Evolutionary conservation across 1,139 yeast species (phyloP), one percentile per base, ranked within the genome.

Genomic region (Hyphopichia fennica): DNA sequence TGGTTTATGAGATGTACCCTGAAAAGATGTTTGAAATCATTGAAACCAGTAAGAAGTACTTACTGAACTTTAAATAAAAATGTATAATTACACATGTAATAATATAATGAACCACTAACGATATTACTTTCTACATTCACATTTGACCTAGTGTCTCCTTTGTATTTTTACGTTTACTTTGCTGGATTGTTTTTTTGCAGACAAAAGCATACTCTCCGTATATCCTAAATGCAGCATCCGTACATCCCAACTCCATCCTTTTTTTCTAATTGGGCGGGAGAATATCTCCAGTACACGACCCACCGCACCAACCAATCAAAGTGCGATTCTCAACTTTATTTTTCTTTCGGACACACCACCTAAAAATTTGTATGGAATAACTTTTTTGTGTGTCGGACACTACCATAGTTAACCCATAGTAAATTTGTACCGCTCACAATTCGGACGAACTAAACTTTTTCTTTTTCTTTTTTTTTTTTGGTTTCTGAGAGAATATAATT

Each of bases 1-100:
- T 65, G 33, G 46, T 63, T 29, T 55, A 56, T 40, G 61, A 56
- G 37, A 41, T 41, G 28, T 48, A 50, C 18, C 62, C 62, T 4
- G 42, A 51, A 3, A 53, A 52, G 15, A 51, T 62, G 55, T 49
- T 45, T 34, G 49, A 44, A 17, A 5, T 31, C 20, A 31, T 31
- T 13, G 16, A n/a, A 11, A 8, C 28, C 4, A 7, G n/a, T n/a
- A 5, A 11, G 13, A n/a, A n/a, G n/a, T n/a, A n/a, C n/a, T n/a
- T n/a, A n/a, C n/a, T n/a, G n/a, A n/a, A n/a, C n/a, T n/a, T n/a
- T n/a, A n/a, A n/a, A n/a, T n/a, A n/a, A n/a, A n/a, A n/a, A n/a
- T n/a, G n/a, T n/a, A n/a, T n/a, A n/a, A n/a, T n/a, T n/a, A n/a
- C n/a, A n/a, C n/a, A n/a, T n/a, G n/a, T n/a, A n/a, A n/a, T n/a